These are phyloP conservation scores for Solanum chacoense DNA, from an alignment of 305 asterid genomes.

Conservation along the genomic window DNA sequence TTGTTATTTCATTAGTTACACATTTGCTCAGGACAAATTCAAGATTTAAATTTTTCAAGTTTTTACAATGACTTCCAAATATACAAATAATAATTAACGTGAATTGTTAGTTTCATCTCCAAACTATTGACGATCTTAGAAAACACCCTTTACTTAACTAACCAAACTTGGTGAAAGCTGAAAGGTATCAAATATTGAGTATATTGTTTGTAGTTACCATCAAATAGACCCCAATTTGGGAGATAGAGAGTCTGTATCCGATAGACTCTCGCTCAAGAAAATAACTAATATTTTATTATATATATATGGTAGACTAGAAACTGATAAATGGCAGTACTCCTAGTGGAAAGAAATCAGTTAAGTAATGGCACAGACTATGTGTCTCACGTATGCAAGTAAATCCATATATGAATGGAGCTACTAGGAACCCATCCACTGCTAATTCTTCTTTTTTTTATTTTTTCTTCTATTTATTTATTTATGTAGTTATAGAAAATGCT, in stretches of 20 bases:
- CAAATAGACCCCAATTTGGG: background rate
- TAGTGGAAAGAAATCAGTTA: background rate
- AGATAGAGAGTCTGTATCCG: background rate
- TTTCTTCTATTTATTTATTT: background rate
- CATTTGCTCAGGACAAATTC: no score
- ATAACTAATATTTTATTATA: background rate
- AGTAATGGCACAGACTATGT: background rate
- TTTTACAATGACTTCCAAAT: no score
- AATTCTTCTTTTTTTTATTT: background rate
- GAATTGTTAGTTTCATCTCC: background rate
- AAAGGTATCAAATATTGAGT: background rate
- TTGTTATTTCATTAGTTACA: background rate
- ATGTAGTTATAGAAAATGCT: background rate
- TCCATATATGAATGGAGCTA: background rate
- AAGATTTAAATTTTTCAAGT: no score
- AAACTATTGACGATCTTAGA: background rate
- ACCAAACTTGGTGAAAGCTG: background rate
- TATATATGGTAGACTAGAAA: background rate
- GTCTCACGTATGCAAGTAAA: background rate
- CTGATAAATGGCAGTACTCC: background rate
- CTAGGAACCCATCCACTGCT: conserved; percentile 3
- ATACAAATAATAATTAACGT: no score
- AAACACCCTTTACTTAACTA: no score
- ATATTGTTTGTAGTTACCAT: background rate
- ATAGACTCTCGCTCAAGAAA: background rate